phyloP scores from a whole-genome alignment of 805 yeast genomes.

The Debaryomyces tyrocola region DNA sequence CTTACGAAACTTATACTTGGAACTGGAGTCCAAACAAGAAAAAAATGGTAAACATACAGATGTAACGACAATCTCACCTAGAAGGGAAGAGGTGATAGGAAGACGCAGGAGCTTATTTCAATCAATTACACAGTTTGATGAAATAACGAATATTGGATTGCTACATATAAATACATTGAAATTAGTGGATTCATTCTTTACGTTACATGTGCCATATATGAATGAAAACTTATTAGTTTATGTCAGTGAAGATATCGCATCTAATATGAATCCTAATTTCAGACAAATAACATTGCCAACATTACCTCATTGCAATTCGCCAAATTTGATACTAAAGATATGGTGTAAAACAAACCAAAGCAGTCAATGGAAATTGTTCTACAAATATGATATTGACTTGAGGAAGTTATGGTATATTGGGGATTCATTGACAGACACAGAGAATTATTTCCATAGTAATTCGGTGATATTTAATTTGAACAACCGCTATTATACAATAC shows the following conservation, averaged over 20 bases:
- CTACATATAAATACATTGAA: slow-evolving; percentile 12
- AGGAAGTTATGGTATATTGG: slow-evolving; percentile 12
- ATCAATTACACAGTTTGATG: slow-evolving; percentile 3
- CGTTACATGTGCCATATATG: slow-evolving; percentile 18
- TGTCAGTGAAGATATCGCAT: slow-evolving; percentile 29
- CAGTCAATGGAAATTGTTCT: slow-evolving; percentile 20
- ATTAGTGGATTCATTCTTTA: slow-evolving; percentile 25
- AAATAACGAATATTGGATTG: slow-evolving; percentile 7
- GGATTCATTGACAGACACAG: slow-evolving; percentile 6
- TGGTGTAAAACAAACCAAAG: slow-evolving; percentile 14
- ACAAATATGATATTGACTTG: slow-evolving; percentile 16
- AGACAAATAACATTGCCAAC: slow-evolving; percentile 26
- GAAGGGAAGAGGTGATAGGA: background rate
- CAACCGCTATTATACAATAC: slow-evolving; percentile 19
- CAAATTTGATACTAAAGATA: slow-evolving; percentile 15
- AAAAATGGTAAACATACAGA: background rate
- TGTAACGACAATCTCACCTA: background rate
- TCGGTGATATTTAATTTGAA: slow-evolving; percentile 20
- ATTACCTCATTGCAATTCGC: slow-evolving; percentile 6
- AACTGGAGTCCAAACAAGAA: background rate
- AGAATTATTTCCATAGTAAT: slow-evolving; percentile 17
- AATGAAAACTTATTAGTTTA: slow-evolving; percentile 20
- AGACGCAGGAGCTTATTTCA: slow-evolving; percentile 3
- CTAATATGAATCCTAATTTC: slow-evolving; percentile 26
- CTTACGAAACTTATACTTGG: slow-evolving; percentile 14